A percentile compares a stretch with the other conserved stretches of the same genome.
Evolutionary conservation across 768 basidiomycete species (phyloP).

Genomic region (Nidula microcarpa): DNA sequence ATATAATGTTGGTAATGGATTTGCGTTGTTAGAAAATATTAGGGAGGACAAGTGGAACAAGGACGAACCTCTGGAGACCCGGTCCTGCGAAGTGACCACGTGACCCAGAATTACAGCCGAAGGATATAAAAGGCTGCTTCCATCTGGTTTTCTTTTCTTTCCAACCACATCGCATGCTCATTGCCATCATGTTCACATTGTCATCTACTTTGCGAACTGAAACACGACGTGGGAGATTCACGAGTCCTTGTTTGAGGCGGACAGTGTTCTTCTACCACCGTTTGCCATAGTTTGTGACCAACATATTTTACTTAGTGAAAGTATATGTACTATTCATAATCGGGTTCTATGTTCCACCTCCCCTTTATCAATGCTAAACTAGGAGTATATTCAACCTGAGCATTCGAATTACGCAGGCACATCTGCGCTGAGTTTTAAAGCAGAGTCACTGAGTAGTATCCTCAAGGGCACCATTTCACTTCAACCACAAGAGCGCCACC

Average conservation of each 20-base stretch:
- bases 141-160: background rate
- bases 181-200: background rate
- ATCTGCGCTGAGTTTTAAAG: no score
- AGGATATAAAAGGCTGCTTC: background rate
- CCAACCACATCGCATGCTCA: background rate
- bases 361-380: no score
- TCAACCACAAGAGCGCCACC: no score
- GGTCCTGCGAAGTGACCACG: no score
- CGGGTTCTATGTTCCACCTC: no score
- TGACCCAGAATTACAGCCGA: background rate
- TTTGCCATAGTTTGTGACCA: conserved; percentile 58
- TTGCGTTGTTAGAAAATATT: background rate
- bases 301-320: conserved; percentile 12
- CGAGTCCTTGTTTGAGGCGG: conserved; percentile 73
- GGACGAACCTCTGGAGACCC: no score
- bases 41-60: background rate
- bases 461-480: no score
- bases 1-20: background rate
- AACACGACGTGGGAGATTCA: conserved; percentile 22
- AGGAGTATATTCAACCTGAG: no score
- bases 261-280: conserved; percentile 47
- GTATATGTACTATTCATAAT: conserved; percentile 2
- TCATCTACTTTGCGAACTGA: background rate
- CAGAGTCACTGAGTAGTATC: no score
- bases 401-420: no score